Evolutionary conservation across 768 basidiomycete species (phyloP), one percentile per base, ranked within the genome.

Genomic region (Punctularia strigosozonata): DNA sequence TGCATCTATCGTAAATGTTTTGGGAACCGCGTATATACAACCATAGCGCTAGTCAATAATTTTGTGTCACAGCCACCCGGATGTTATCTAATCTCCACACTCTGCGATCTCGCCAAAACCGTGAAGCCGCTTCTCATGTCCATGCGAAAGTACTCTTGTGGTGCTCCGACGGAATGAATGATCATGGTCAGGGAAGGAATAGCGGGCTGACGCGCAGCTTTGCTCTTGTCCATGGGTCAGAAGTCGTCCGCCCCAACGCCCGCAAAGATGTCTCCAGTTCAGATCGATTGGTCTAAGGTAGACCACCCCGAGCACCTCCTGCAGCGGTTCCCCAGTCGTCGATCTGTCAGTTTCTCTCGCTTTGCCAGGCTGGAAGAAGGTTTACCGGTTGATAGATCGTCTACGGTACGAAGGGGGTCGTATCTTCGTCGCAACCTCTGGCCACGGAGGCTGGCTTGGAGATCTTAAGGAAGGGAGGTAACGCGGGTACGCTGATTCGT

Each of bases 391-490:
- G 6, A 6, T 10, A 32, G 31, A 32, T 32, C n/a, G 78, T 89
- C 15, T 88, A 85, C 60, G 79, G 83, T 5, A 83, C 76, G 2
- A 91, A 89, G 55, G 88, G 92, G 5, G 63, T 94, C 24, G 84
- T 97, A 4, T 75, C 89, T 6, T 82, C 81, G 21, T 84, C 86
- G 19, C 95, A 99, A 53, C 89, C 95, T 35, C 67, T 90, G 26
- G 95, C 95, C 1, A 79, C 81, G 13, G 82, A 86, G 53, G 92
- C 88, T 14, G 95, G 94, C 0, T 58, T 98, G 22, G 90, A 95
- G 59, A 85, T 99, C 46, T 64, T 99, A 19, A 69, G 80, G 38
- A 83, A 80, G 57, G 95, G 95, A 10, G 95, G 95, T 37, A 99
- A 99, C 63, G 94, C 94, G 49, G 92, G 88, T 86, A 52, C 34